phyloP scores from a whole-genome alignment of 345 rosid species.

The Psidium guajava region DNA sequence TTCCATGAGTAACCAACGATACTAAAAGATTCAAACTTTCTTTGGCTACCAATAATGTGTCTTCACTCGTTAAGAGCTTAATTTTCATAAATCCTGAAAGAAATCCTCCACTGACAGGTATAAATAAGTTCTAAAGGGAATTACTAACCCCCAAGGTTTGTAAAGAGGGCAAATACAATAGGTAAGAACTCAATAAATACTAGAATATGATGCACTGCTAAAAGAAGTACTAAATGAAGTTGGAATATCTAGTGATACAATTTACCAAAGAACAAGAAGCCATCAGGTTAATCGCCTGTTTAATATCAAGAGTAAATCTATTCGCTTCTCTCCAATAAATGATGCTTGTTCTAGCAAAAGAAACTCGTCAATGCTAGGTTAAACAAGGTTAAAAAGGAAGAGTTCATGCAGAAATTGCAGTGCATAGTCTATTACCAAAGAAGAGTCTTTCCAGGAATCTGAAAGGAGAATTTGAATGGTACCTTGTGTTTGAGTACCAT shows the following conservation, averaged over 20 bases:
- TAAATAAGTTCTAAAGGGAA: background rate
- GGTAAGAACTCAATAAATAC: background rate
- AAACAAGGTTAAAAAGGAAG: background rate
- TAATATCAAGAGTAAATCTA: background rate
- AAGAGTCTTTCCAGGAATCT: background rate
- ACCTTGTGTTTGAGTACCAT: constrained; percentile 27
- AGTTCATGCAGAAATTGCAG: background rate
- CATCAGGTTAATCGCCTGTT: background rate
- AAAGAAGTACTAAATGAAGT: background rate
- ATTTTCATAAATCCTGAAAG: background rate
- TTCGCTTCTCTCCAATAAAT: background rate
- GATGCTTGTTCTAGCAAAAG: background rate
- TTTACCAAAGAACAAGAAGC: background rate
- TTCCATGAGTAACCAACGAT: background rate
- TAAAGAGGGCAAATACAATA: background rate
- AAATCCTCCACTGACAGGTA: background rate
- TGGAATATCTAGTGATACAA: background rate
- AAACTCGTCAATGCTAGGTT: background rate
- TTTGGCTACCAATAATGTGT: background rate
- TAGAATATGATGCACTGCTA: background rate
- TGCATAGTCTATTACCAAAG: background rate
- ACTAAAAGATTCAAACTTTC: background rate
- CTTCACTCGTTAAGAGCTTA: background rate
- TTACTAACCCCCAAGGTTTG: background rate
- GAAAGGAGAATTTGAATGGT: constrained; percentile 3